Evolutionary conservation across 345 rosid genomes (phyloP), one percentile per base, ranked within the genome.

Genomic region (Citrus glauca): DNA sequence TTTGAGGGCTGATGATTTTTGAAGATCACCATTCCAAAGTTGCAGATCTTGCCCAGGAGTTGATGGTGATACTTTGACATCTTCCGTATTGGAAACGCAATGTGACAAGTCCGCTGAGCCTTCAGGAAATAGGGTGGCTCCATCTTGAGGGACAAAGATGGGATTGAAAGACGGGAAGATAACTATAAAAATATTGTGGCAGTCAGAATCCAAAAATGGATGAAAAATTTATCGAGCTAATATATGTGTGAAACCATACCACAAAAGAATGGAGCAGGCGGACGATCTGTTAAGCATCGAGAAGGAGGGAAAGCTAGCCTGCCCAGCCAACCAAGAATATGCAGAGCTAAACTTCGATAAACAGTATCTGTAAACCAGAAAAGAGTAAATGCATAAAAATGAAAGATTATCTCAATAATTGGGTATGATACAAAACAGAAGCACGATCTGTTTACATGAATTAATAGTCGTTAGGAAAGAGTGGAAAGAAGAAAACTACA

Each of bases 281-380:
- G 74, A 57, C 9, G 71, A 69, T 69, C 77, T 33, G 32, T 78
- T 25, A 66, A 71, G 37, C 22, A 75, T 57, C 25, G 62, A 14
- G 79, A 56, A 35, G 79, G 79, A 53, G 82, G 71, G 35, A 75
- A 78, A 55, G 32, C 80, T 72, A 78, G 69, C 78, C 84, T 79
- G 61, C 77, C 84, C 71, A 71, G 38, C 82, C 86, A 84, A 59
- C 78, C 82, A 69, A 75, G 17, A 45, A 75, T 27, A 3, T 8
- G 72, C 50, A 75, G 71, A 53, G 71, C 71, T 14, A 66, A 66
- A 17, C 45, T 66, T 55, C 33, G 25, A 53, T 66, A 8, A 11
- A 75, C 13, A 53, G 2, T 4, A 66, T 33, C 78, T 65, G 72
- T 22, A 16, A 75, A 7, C 40, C 32, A 33, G 4, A 61, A 64